These are phyloP conservation scores for Mrakiaceae sp. DNA, from an alignment of 1,284 basidiomycete genomes.

Conservation along the genomic window DNA sequence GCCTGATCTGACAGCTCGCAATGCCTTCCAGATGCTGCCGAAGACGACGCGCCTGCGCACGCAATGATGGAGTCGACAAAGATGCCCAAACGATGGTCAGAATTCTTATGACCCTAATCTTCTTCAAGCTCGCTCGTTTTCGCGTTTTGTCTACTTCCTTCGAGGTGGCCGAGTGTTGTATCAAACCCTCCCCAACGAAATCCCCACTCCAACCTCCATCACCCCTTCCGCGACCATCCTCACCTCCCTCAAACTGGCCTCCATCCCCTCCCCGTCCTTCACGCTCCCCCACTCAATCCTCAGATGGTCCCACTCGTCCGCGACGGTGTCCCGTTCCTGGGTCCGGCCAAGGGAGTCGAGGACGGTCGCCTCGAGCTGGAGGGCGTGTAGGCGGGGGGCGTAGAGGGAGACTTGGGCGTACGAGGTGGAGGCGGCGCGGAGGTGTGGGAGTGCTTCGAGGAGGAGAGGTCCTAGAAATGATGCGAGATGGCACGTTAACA, in stretches of 20 bases:
- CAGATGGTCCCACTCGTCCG: background rate
- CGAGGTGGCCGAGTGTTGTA: no score
- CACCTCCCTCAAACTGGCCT: background rate
- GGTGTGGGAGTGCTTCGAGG: background rate
- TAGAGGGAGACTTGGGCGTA: background rate
- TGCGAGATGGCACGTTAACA: background rate
- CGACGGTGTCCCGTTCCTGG: background rate
- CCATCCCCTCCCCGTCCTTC: slow-evolving; percentile 3
- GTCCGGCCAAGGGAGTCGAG: background rate
- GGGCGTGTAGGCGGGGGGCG: background rate
- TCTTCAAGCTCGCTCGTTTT: no score
- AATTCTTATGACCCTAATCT: no score
- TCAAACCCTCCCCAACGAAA: background rate
- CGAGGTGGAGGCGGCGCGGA: background rate
- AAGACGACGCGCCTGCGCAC: slow-evolving; percentile 6
- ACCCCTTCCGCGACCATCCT: background rate
- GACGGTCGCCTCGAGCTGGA: slow-evolving; percentile 4
- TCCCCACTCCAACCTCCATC: slow-evolving; percentile 3
- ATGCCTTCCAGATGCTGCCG: slow-evolving; percentile 1
- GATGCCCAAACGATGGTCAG: no score
- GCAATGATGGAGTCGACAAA: background rate
- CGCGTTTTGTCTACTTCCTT: no score
- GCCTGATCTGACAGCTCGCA: background rate
- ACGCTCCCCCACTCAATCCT: background rate
- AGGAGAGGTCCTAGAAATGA: background rate